Evolutionary conservation across 176 grass and related monocot species (phyloP).

Genomic region (Dendrocalamus sinicus): DNA sequence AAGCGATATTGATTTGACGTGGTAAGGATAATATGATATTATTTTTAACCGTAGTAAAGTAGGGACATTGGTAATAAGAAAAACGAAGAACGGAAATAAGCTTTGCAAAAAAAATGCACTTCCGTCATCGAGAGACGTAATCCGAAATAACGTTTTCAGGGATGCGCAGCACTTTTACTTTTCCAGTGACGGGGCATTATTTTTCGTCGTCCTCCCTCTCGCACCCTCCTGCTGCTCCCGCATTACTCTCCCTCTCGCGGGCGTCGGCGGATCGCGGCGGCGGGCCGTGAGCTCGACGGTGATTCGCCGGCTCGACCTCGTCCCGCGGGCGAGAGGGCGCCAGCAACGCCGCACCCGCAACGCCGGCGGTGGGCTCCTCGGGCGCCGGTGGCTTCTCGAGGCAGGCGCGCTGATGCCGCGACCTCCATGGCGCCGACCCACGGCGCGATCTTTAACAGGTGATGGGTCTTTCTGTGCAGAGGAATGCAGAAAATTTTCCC

Average conservation of each 20-base stretch:
- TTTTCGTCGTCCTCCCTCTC: background rate
- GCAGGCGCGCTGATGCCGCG: background rate
- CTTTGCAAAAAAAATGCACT: accelerated
- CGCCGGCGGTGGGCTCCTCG: background rate
- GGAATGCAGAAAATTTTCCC: background rate
- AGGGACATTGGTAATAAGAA: background rate
- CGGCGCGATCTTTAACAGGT: background rate
- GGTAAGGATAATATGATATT: no score
- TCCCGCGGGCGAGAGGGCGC: background rate
- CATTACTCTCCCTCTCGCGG: background rate
- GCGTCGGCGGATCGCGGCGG: background rate
- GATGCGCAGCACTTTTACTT: background rate
- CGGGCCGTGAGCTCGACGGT: background rate
- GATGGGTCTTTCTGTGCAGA: background rate
- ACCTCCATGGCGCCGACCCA: background rate
- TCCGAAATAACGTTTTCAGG: background rate
- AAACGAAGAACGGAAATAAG: background rate
- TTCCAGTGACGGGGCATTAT: background rate
- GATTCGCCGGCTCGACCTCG: background rate
- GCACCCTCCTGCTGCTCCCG: background rate
- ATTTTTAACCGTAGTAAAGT: no score
- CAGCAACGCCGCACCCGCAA: background rate
- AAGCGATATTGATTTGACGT: no score
- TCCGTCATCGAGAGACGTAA: background rate
- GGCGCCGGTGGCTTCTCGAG: background rate